Conservation (phyloP, 805 yeast genomes). For the Saccharomycopsis sp. region DNA sequence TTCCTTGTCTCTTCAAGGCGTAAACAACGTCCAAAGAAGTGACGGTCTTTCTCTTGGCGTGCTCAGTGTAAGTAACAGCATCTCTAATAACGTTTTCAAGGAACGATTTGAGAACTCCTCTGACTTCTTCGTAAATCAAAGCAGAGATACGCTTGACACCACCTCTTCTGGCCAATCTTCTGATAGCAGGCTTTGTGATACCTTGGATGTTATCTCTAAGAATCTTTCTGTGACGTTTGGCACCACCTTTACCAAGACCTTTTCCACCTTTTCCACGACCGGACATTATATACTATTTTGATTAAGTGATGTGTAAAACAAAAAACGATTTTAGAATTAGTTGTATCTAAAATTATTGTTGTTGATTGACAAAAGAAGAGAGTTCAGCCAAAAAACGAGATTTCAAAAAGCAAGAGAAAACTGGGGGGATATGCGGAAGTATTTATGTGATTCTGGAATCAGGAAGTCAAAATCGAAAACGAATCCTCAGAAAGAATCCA, state of each 20-base stretch:
- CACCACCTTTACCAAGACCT: conserved; percentile 99
- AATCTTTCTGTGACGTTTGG: conserved; percentile 99
- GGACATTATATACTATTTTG: conserved; percentile 54
- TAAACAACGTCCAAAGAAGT: conserved; percentile 98
- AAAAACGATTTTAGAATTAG: conserved; percentile 1
- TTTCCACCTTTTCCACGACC: conserved; percentile 99
- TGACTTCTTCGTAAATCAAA: conserved; percentile 96
- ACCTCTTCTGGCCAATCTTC: conserved; percentile 99
- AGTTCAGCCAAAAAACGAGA: neutral
- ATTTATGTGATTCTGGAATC: neutral
- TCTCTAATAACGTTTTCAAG: conserved; percentile 97
- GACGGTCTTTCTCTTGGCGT: conserved; percentile 99
- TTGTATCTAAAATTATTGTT: conserved; percentile 6
- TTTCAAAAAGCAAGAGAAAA: neutral
- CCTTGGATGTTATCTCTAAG: conserved; percentile 99
- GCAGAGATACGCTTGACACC: conserved; percentile 99
- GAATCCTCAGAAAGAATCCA: neutral
- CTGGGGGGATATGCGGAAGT: neutral
- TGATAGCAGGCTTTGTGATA: conserved; percentile 98
- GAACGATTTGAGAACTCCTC: conserved; percentile 93
- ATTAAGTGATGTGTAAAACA: conserved; percentile 22
- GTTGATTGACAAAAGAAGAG: neutral
- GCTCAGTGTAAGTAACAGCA: conserved; percentile 99
- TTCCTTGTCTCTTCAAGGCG: conserved; percentile 99
- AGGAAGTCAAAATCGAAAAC: neutral